A percentile compares a stretch with the other conserved stretches of the same genome.
These are phyloP conservation scores for Pseudopyrenochaeta lycopersici DNA, from an alignment of 2,329 filamentous ascomycete species.

Conservation along the genomic window DNA sequence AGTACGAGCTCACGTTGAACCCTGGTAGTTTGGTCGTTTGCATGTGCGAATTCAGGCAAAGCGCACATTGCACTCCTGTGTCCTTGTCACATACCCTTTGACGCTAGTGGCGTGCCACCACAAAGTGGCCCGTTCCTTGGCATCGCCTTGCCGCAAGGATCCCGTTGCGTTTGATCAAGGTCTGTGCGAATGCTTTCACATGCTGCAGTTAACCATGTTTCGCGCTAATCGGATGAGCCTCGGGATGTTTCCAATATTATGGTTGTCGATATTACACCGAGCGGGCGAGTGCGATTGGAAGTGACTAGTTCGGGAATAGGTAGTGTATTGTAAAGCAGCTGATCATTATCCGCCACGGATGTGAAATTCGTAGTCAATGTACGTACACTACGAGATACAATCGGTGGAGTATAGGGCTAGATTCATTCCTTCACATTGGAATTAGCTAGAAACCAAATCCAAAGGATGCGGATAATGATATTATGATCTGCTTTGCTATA, in stretches of 20 bases:
- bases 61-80: background rate
- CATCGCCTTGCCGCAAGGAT: background rate
- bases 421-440: background rate
- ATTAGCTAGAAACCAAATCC: background rate
- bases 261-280: constrained; percentile 13
- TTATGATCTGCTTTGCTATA: background rate
- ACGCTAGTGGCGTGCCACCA: background rate
- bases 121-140: background rate
- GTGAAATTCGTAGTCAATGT: background rate
- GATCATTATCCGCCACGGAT: background rate
- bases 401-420: background rate
- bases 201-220: constrained; percentile 3
- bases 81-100: background rate
- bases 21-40: background rate
- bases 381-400: background rate
- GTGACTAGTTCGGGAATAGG: constrained; percentile 3
- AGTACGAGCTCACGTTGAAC: background rate
- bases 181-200: constrained; percentile 9
- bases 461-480: background rate
- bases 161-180: background rate
- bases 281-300: constrained; percentile 9
- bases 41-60: constrained; percentile 2
- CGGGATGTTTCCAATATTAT: constrained; percentile 21
- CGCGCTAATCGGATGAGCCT: constrained; percentile 11
- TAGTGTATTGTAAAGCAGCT: constrained; percentile 1